Conservation (phyloP, 371 early-diverging fungal genomes). For the Choanephora cucurbitarum region DNA sequence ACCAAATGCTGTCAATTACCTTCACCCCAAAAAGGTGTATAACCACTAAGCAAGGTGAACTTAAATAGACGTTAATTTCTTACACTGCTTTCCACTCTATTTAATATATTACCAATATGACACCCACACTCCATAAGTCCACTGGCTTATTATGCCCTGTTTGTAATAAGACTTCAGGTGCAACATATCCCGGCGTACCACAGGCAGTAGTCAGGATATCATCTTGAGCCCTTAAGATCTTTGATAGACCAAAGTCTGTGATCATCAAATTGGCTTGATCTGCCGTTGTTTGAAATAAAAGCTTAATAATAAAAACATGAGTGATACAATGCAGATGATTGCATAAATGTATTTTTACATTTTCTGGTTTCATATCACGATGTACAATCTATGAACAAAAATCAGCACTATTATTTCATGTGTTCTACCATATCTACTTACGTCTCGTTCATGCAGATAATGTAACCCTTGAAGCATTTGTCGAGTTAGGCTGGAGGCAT, state of each 20-base stretch:
- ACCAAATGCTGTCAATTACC: too few relatives aligned
- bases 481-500: constrained; percentile 61
- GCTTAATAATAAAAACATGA: constrained; percentile 16
- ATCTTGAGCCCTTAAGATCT: constrained; percentile 64
- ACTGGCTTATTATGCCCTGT: constrained; percentile 64
- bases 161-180: constrained; percentile 79
- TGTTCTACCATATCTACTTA: too few relatives aligned
- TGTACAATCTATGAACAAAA: constrained; percentile 68
- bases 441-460: constrained; percentile 72
- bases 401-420: not conserved
- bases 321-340: not conserved
- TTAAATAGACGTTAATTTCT: constrained; percentile 2
- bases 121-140: constrained; percentile 92
- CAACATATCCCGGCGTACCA: constrained; percentile 87
- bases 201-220: constrained; percentile 72
- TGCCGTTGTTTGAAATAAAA: constrained; percentile 57
- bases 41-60: constrained; percentile 83
- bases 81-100: not conserved
- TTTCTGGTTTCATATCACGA: constrained; percentile 85
- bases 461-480: constrained; percentile 80
- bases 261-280: constrained; percentile 61
- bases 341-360: too few relatives aligned
- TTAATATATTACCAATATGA: constrained; percentile 61
- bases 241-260: constrained; percentile 81
- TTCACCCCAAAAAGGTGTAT: constrained; percentile 84